Evolutionary conservation across 371 early-diverging fungal genomes (phyloP), one percentile per base, ranked within the genome.

Genomic region (Fennellomyces sp.): DNA sequence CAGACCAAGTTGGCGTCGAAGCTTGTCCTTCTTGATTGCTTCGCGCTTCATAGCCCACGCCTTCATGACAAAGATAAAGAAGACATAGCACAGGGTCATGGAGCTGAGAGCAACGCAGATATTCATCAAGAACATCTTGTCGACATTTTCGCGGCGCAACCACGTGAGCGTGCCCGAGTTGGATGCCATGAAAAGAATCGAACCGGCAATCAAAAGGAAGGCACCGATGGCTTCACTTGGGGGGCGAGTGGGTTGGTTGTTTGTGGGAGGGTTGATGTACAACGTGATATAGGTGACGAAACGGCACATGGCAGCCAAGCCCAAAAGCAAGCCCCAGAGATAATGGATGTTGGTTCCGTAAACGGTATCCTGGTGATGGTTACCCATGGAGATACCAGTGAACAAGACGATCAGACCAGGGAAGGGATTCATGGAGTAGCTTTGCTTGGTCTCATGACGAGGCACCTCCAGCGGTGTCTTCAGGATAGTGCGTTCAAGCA

Each of bases 341-440:
- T 71, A 84, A 64, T 87, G 87, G 21, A 85, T 75, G 41, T 71
- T 67, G 28, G 79, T 77, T 10, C 83, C 83, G 42, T 84, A 85
- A 15, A 72, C 62, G 0, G 84, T 73, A 47, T 83, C 80, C 52
- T 87, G 87, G 51, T 83, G 79, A 72, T 87, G 87, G 50, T 78
- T 75, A 6, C 79, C 87, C 87, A 87, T 87, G 0, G 85, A 84
- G 13, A 83, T 72, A 29, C 87, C 87, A 5, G 87, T 87, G 59
- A 87, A 69, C 19, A 83, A 52, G 0, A 87, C 79, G 17, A 83
- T 85, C 35, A 87, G 58, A 17, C 81, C 83, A 30, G 87, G 87
- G 68, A 87, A 81, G 11, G 81, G 81, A 29, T 80, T 80, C 19
- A 80, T 58, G 2, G 80, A 72, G 29, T 63, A 66, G 26, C 50